Base-by-base conservation (phyloP, 176 grass and related monocot genomes). In the Thinopyrum elongatum region DNA sequence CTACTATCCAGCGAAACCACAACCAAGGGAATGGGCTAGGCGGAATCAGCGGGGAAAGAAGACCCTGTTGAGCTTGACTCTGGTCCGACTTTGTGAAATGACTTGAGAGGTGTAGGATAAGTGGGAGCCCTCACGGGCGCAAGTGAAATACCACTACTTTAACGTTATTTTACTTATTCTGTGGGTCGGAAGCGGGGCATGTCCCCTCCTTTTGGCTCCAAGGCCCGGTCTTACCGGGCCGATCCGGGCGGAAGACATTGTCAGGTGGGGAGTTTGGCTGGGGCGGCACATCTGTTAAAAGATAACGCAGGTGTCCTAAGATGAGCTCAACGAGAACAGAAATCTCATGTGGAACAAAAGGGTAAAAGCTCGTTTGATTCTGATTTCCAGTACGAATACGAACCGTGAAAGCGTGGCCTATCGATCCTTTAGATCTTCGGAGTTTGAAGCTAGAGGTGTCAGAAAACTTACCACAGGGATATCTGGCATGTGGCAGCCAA, bases 331-430 rank as follows among this genome's bases (percentile, higher is more conserved):
- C 36, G 68, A 92, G 87, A 90, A 90, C 34, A 87, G 60, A 92
- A 92, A 90, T 92, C 87, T 92, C 68, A 33, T 89, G 80, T 90
- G 88, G 80, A 93, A 93, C 75, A 93, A 93, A 93, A 90, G 81
- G 88, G 88, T 90, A 93, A 93, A 93, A 93, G 87, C 80, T 93
- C 80, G 47, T 87, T 93, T 87, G 84, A 93, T 93, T 93, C 76
- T 90, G 76, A 90, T 93, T 93, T 93, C 35, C 61, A 84, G 80
- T 87, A 85, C 42, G 70, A 92, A 92, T 91, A 80, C 26, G 83
- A 92, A 92, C 83, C 87, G 65, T 92, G 90, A 89, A 92, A 92
- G 90, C 42, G 79, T 89, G 90, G 87, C 90, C 87, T 92, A 89
- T 87, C 44, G 83, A 92, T 86, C 86, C 90, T 92, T 89, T 92